A percentile compares a stretch with the other conserved stretches of the same genome.
Conservation (phyloP, 2,329 filamentous ascomycete genomes). For the Curvularia spicifera region DNA sequence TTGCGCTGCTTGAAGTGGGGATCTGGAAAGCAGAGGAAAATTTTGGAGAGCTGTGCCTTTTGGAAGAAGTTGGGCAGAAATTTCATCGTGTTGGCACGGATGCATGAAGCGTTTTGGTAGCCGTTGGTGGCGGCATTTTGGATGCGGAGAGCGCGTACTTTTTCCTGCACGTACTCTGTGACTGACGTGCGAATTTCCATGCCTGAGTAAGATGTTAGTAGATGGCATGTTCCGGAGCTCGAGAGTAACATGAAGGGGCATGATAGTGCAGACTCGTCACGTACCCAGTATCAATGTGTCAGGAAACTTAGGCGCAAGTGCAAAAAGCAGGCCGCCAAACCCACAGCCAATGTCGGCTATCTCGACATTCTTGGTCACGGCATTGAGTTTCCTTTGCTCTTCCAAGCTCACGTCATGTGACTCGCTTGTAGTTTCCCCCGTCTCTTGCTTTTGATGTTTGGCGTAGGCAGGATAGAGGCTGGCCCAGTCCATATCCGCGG, state of each 20-base stretch:
- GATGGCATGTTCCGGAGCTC: neutral
- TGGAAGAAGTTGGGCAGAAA: constrained; percentile 98
- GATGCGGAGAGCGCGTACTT: constrained; percentile 78
- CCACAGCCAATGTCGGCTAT: constrained; percentile 97
- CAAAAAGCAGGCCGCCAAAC: constrained; percentile 89
- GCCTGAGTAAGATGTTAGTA: constrained; percentile 57
- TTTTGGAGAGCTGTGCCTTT: constrained; percentile 79
- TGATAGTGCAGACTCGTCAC: constrained; percentile 25
- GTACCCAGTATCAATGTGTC: constrained; percentile 81
- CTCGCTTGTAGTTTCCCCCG: constrained; percentile 23
- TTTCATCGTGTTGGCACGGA: constrained; percentile 97
- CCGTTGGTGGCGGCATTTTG: constrained; percentile 61
- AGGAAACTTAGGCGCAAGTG: constrained; percentile 80
- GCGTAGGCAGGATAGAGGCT: constrained; percentile 77
- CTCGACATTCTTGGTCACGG: constrained; percentile 74
- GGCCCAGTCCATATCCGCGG: constrained; percentile 90
- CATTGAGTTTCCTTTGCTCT: constrained; percentile 22
- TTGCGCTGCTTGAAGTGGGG: constrained; percentile 98
- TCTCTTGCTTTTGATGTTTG: constrained; percentile 24
- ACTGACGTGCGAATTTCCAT: constrained; percentile 94
- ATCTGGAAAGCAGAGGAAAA: constrained; percentile 98
- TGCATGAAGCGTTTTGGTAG: constrained; percentile 87
- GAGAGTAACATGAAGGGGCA: neutral
- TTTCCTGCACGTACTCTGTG: constrained; percentile 86
- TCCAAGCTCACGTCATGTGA: constrained; percentile 28